Evolutionary conservation across 192 early-diverging fungal species (phyloP), one percentile per base, ranked within the genome.

Genomic region (Backusella parvicylindrica): DNA sequence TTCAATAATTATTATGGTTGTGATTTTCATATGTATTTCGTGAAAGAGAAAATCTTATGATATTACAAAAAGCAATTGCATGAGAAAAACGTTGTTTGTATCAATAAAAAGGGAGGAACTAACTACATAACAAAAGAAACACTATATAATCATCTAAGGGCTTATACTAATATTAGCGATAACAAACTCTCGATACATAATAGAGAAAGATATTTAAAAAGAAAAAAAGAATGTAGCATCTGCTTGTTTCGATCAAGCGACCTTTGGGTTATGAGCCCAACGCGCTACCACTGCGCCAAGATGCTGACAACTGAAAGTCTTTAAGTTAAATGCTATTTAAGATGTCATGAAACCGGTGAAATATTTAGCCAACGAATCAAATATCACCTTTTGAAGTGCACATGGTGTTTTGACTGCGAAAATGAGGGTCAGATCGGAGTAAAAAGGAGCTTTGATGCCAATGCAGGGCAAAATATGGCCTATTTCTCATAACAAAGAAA

Each of bases 211-310:
- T 12, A 11, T 7, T n/a, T n/a, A n/a, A n/a, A n/a, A n/a, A n/a
- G n/a, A n/a, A n/a, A n/a, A 56, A 56, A 56, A 56, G 23, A 26
- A 53, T 11, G 53, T 56, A 56, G 53, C 53, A 56, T 56, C 53
- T 56, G 53, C 53, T 60, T 60, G 68, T 70, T 70, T 70, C 68
- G 68, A 70, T 70, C 68, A 37, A 43, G 37, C 68, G 68, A 70
- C 68, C 68, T 70, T 47, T 70, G 68, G 68, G 68, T 70, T 70
- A 70, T 70, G 68, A 41, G 68, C 68, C 68, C 68, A 70, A 47
- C 68, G 68, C 68, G 68, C 68, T 70, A 43, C 68, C 68, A 43
- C 68, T 70, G 68, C 68, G 68, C 68, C 41, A 70, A 60, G 53
- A 60, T 60, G 53, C 53, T 60, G 0, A 7, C 23, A 11, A 7